phyloP scores from a whole-genome alignment of 345 rosid genomes.

The Noccaea caerulescens region DNA sequence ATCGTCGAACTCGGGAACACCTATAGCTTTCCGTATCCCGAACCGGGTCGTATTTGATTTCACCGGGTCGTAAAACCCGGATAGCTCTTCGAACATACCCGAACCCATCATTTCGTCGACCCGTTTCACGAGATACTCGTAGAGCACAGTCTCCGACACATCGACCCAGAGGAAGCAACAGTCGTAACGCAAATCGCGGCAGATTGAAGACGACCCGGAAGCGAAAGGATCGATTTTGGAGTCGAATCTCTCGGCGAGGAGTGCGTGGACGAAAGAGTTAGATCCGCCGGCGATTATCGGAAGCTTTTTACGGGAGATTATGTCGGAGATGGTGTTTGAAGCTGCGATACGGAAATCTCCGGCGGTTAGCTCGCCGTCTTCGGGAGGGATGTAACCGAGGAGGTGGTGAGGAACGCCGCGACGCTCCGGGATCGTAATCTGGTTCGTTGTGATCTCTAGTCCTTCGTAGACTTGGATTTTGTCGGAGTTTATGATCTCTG shows the following conservation, averaged over 20 bases:
- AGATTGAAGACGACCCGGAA: constrained; percentile 43
- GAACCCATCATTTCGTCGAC: constrained; percentile 92
- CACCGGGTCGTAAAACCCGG: constrained; percentile 50
- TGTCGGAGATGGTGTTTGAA: constrained; percentile 46
- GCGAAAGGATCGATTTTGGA: constrained; percentile 55
- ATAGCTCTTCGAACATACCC: constrained; percentile 86
- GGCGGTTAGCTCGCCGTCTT: constrained; percentile 57
- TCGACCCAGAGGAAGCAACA: constrained; percentile 91
- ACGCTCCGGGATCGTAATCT: constrained; percentile 61
- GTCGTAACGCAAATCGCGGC: constrained; percentile 60
- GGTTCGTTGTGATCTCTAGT: constrained; percentile 86
- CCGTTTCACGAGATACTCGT: constrained; percentile 61
- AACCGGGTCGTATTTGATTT: constrained; percentile 28
- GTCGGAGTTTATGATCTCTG: constrained; percentile 85
- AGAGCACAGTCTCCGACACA: constrained; percentile 62
- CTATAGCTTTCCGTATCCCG: constrained; percentile 82
- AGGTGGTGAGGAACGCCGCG: constrained; percentile 76
- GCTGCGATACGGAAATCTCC: constrained; percentile 61
- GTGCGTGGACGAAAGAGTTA: constrained; percentile 78
- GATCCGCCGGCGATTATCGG: constrained; percentile 94
- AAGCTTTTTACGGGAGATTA: constrained; percentile 49
- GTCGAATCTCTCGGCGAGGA: constrained; percentile 60
- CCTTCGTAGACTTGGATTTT: constrained; percentile 85
- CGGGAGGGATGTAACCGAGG: constrained; percentile 58
- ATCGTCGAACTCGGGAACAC: constrained; percentile 80